Evolutionary conservation across 352 stramenopile species (phyloP).

Genomic region (Pythium phragmitis): DNA sequence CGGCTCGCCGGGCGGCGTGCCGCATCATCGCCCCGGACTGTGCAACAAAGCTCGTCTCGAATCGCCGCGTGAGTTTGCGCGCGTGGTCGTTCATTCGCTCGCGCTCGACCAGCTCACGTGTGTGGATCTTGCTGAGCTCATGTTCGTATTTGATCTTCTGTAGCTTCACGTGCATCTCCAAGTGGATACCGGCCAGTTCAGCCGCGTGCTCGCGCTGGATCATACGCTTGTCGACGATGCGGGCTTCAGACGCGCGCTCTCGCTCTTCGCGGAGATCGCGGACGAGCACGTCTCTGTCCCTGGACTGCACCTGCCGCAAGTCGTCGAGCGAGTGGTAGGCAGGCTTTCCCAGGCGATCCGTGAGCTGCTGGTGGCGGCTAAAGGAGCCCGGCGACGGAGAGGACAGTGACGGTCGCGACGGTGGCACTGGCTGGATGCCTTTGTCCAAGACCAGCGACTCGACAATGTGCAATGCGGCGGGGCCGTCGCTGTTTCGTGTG

Average conservation of each 20-base stretch:
- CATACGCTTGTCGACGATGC: conserved; percentile 69
- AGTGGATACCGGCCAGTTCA: conserved; percentile 51
- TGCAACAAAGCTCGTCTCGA: conserved; percentile 52
- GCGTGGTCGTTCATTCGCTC: conserved; percentile 43
- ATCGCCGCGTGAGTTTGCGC: conserved; percentile 45
- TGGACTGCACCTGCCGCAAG: conserved; percentile 26
- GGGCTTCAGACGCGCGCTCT: conserved; percentile 58
- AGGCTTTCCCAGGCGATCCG: conserved; percentile 44
- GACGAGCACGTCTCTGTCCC: conserved; percentile 45
- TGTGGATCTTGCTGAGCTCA: conserved; percentile 45
- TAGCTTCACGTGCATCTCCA: conserved; percentile 71
- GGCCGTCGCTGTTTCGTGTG: neutral
- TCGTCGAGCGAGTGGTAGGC: conserved; percentile 37
- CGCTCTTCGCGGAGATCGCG: conserved; percentile 62
- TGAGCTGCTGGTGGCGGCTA: conserved; percentile 58
- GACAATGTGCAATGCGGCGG: conserved; percentile 19
- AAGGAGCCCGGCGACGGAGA: conserved; percentile 15
- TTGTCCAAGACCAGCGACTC: conserved; percentile 15
- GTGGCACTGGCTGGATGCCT: conserved; percentile 21
- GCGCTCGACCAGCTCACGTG: conserved; percentile 42
- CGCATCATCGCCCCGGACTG: conserved; percentile 72
- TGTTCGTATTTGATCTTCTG: conserved; percentile 61
- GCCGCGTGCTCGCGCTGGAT: conserved; percentile 58
- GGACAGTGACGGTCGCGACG: conserved; percentile 2
- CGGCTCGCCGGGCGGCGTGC: conserved; percentile 40